Percentiles rank a stretch among this genome's conserved stretches.
phyloP scores from a whole-genome alignment of 495 filamentous ascomycete genomes.

The Neurospora pannonica region DNA sequence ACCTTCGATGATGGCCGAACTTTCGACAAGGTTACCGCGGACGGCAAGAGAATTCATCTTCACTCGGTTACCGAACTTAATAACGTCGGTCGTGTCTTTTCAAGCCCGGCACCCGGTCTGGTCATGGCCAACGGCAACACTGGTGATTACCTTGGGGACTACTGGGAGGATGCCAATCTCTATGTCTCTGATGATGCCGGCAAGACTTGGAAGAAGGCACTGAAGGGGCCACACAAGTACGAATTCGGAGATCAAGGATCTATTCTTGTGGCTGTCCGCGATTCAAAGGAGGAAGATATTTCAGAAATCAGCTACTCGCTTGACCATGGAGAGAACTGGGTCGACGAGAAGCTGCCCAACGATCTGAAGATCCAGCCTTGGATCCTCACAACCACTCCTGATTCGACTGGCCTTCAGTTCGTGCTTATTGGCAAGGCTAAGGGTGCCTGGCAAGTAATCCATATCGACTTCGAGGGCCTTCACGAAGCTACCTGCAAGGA shows the following conservation, averaged over 20 bases:
- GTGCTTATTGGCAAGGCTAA: conserved; percentile 52
- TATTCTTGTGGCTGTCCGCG: conserved; percentile 69
- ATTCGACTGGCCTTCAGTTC: conserved; percentile 87
- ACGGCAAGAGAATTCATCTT: conserved; percentile 65
- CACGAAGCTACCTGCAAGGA: conserved; percentile 74
- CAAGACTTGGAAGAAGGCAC: conserved; percentile 64
- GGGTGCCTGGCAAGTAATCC: conserved; percentile 48
- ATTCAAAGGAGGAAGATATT: conserved; percentile 52
- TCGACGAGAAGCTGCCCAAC: conserved; percentile 49
- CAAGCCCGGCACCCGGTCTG: conserved; percentile 83
- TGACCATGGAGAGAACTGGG: conserved; percentile 79
- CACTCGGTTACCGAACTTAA: conserved; percentile 78
- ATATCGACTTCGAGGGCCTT: conserved; percentile 73
- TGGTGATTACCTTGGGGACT: conserved; percentile 55
- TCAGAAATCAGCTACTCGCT: conserved; percentile 64
- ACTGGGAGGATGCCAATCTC: conserved; percentile 59
- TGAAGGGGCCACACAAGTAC: conserved; percentile 81
- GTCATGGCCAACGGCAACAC: conserved; percentile 90
- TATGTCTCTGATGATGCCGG: conserved; percentile 91
- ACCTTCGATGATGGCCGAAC: conserved; percentile 90
- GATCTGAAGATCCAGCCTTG: conserved; percentile 53
- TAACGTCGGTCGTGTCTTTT: conserved; percentile 81
- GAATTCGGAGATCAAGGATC: conserved; percentile 90
- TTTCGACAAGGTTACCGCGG: conserved; percentile 45
- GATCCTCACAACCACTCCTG: conserved; percentile 73